Evolutionary conservation across 2,329 filamentous ascomycete genomes (phyloP).

Genomic region (Elsinoe fawcettii): DNA sequence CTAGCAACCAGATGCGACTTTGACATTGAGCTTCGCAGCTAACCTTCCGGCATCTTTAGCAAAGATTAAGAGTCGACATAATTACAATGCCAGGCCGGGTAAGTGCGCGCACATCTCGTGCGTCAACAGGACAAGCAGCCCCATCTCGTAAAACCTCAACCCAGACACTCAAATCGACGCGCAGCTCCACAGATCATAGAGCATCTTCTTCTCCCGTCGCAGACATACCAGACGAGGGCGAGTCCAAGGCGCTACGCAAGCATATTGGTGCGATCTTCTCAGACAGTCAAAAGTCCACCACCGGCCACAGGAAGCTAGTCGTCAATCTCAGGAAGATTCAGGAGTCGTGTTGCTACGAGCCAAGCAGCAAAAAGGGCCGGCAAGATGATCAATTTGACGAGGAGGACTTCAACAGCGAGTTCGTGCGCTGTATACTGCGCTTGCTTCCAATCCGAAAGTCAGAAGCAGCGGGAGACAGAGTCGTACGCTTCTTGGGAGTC

Average conservation of each 20-base stretch:
- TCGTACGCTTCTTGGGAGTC: slow-evolving; percentile 76
- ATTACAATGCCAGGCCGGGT: slow-evolving; percentile 9
- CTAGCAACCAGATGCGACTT: neutral
- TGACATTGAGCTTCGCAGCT: neutral
- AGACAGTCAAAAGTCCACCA: slow-evolving; percentile 75
- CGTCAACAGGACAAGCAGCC: neutral
- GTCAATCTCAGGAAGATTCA: slow-evolving; percentile 86
- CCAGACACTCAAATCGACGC: slow-evolving; percentile 10
- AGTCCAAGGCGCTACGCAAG: slow-evolving; percentile 61
- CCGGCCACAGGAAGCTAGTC: slow-evolving; percentile 80
- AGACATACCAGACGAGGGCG: slow-evolving; percentile 62
- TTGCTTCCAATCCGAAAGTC: slow-evolving; percentile 86
- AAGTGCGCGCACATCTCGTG: slow-evolving; percentile 10
- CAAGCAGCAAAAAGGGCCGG: slow-evolving; percentile 44
- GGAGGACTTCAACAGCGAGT: slow-evolving; percentile 78
- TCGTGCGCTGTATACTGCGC: slow-evolving; percentile 72
- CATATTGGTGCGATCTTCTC: slow-evolving; percentile 56
- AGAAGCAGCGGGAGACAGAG: slow-evolving; percentile 77
- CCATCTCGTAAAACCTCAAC: slow-evolving; percentile 8
- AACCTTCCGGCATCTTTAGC: neutral
- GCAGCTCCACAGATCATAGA: slow-evolving; percentile 1
- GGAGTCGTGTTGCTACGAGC: slow-evolving; percentile 64
- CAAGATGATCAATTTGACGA: slow-evolving; percentile 65
- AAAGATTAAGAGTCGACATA: neutral
- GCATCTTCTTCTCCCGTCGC: slow-evolving; percentile 25